Conservation (phyloP, 805 yeast species). For the Wickerhamomyces subpelliculosus region DNA sequence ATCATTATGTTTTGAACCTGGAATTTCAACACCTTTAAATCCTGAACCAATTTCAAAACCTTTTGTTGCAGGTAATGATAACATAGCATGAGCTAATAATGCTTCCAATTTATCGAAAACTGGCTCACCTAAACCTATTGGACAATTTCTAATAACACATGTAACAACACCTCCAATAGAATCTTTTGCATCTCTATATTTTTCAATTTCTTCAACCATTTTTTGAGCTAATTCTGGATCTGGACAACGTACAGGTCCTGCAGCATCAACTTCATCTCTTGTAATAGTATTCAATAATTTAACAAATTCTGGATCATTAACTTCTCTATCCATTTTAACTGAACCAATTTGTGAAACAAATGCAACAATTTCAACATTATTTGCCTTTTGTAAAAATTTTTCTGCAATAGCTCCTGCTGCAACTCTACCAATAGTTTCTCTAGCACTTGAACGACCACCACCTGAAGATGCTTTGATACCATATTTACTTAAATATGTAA, state of each 20-base stretch:
- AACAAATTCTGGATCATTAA: conserved; percentile 57
- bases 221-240: conserved; percentile 59
- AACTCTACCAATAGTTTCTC: conserved; percentile 98
- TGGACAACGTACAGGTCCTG: conserved; percentile 94
- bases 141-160: conserved; percentile 90
- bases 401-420: conserved; percentile 99
- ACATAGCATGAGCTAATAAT: conserved; percentile 92
- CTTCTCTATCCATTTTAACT: conserved; percentile 68
- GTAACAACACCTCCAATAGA: conserved; percentile 98
- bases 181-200: conserved; percentile 78
- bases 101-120: conserved; percentile 97
- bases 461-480: conserved; percentile 93
- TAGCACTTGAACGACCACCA: conserved; percentile 95
- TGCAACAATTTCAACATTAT: conserved; percentile 89
- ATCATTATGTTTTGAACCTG: conserved; percentile 94
- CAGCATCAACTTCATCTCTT: conserved; percentile 79
- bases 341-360: conserved; percentile 92
- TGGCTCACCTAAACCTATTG: conserved; percentile 97
- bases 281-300: conserved; percentile 68
- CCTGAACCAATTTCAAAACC: conserved; percentile 99
- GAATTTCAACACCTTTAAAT: conserved; percentile 79
- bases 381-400: conserved; percentile 69
- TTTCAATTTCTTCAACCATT: conserved; percentile 84
- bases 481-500: conserved; percentile 84
- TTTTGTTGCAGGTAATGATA: conserved; percentile 95